Evolutionary conservation across 202 grass and related monocot species (phyloP).

Genomic region (Dendrocalamus latiflorus): DNA sequence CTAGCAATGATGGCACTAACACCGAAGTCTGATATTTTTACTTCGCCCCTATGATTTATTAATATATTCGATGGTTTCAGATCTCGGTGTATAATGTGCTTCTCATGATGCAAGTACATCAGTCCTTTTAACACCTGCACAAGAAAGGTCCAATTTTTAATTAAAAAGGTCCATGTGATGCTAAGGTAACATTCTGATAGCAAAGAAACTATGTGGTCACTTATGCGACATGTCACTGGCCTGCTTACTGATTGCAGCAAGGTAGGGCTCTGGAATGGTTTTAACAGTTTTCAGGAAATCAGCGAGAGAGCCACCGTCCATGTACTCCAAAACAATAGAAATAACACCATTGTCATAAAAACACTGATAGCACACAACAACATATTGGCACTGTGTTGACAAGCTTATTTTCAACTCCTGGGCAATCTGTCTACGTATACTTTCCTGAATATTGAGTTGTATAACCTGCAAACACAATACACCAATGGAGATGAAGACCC

Average conservation of each 20-base stretch:
- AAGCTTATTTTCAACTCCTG: constrained; percentile 88
- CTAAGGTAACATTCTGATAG: neutral
- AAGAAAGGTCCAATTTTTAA: constrained; percentile 5
- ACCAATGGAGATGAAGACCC: neutral
- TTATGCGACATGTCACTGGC: constrained; percentile 49
- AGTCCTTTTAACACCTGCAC: constrained; percentile 73
- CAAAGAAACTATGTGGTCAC: neutral
- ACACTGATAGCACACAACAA: constrained; percentile 79
- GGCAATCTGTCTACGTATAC: constrained; percentile 64
- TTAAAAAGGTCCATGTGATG: neutral
- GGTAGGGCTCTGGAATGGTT: constrained; percentile 79
- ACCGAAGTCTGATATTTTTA: constrained; percentile 98
- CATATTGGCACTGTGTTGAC: constrained; percentile 65
- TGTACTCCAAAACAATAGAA: constrained; percentile 95
- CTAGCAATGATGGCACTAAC: constrained; percentile 82
- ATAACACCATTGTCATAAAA: constrained; percentile 87
- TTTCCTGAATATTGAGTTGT: constrained; percentile 82
- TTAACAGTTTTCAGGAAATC: constrained; percentile 83
- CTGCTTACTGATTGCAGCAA: constrained; percentile 97
- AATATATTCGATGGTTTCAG: constrained; percentile 98
- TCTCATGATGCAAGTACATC: constrained; percentile 76
- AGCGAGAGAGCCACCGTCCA: constrained; percentile 80
- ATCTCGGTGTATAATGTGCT: constrained; percentile 76
- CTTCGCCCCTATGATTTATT: constrained; percentile 87
- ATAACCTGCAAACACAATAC: constrained; percentile 55